phyloP scores from a whole-genome alignment of 75 land plant species.

The Pinus taeda region DNA sequence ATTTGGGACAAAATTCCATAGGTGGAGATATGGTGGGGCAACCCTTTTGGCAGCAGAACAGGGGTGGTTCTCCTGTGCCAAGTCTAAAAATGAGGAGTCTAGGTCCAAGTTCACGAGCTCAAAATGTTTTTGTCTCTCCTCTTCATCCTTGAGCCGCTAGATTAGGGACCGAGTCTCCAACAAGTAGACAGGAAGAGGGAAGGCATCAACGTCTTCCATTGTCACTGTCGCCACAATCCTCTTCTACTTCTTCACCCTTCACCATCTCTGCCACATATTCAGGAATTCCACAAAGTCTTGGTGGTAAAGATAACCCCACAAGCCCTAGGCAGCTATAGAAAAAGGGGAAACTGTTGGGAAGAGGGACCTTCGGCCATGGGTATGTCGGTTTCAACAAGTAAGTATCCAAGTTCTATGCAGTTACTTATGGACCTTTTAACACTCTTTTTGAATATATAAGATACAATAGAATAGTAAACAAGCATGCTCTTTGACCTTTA shows the following conservation, averaged over 20 bases:
- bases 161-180: slow-evolving; percentile 48
- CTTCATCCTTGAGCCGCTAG: slow-evolving; percentile 46
- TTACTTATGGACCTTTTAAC: background rate
- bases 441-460: too few species aligned
- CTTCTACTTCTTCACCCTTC: slow-evolving; percentile 20
- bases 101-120: slow-evolving; percentile 40
- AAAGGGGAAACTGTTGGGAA: slow-evolving; percentile 66
- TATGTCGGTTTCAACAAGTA: slow-evolving; percentile 87
- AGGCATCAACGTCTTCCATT: slow-evolving; percentile 38
- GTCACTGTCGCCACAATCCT: slow-evolving; percentile 59
- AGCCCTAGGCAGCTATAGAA: slow-evolving; percentile 44
- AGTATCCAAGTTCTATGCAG: background rate
- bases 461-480: too few species aligned
- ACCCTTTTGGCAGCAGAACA: slow-evolving; percentile 7
- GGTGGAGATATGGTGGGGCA: slow-evolving; percentile 67
- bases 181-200: slow-evolving; percentile 50
- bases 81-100: slow-evolving; percentile 49
- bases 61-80: slow-evolving; percentile 24
- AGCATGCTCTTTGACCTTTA: too few species aligned
- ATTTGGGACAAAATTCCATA: slow-evolving; percentile 68
- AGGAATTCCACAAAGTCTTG: slow-evolving; percentile 18
- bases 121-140: slow-evolving; percentile 55
- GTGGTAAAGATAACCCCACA: slow-evolving; percentile 13
- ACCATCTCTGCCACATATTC: slow-evolving; percentile 13
- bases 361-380: slow-evolving; percentile 81